These are phyloP conservation scores for Penicillium hesseltinei DNA, from an alignment of 2,329 filamentous ascomycete species.

Conservation along the genomic window DNA sequence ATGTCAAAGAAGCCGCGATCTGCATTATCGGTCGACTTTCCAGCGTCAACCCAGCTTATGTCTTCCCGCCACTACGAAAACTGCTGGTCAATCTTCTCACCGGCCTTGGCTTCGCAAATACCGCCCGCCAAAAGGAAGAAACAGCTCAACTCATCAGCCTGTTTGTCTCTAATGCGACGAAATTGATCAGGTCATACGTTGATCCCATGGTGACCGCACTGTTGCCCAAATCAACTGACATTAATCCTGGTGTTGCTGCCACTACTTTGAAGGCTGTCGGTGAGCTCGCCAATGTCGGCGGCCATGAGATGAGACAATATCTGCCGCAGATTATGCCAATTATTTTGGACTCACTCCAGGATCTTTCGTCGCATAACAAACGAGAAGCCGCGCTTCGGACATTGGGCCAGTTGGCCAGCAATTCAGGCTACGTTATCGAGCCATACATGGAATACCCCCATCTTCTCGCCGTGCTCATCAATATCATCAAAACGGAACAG, in stretches of 20 bases:
- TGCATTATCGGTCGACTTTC: slow-evolving; percentile 94
- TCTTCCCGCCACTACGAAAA: slow-evolving; percentile 92
- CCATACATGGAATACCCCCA: slow-evolving; percentile 95
- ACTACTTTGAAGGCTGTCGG: slow-evolving; percentile 95
- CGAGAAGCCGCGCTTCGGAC: slow-evolving; percentile 88
- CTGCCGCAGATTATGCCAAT: slow-evolving; percentile 91
- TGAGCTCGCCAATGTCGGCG: slow-evolving; percentile 88
- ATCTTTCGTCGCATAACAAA: slow-evolving; percentile 86
- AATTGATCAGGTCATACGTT: slow-evolving; percentile 92
- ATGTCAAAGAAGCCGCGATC: slow-evolving; percentile 90
- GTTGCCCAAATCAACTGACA: slow-evolving; percentile 85
- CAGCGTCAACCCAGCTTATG: slow-evolving; percentile 89
- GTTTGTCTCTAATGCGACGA: slow-evolving; percentile 87
- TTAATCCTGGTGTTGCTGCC: slow-evolving; percentile 82
- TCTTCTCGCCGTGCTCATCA: slow-evolving; percentile 85
- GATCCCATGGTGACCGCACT: slow-evolving; percentile 94
- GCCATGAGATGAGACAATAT: slow-evolving; percentile 89
- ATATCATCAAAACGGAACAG: slow-evolving; percentile 90
- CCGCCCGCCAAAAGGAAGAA: slow-evolving; percentile 91
- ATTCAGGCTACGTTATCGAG: slow-evolving; percentile 95
- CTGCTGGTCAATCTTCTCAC: slow-evolving; percentile 94
- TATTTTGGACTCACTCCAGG: slow-evolving; percentile 89
- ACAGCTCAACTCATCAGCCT: slow-evolving; percentile 90
- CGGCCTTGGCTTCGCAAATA: slow-evolving; percentile 93
- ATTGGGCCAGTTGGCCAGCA: slow-evolving; percentile 87